These are phyloP conservation scores for Neonectria coccinea DNA, from an alignment of 2,329 filamentous ascomycete species.

Conservation along the genomic window DNA sequence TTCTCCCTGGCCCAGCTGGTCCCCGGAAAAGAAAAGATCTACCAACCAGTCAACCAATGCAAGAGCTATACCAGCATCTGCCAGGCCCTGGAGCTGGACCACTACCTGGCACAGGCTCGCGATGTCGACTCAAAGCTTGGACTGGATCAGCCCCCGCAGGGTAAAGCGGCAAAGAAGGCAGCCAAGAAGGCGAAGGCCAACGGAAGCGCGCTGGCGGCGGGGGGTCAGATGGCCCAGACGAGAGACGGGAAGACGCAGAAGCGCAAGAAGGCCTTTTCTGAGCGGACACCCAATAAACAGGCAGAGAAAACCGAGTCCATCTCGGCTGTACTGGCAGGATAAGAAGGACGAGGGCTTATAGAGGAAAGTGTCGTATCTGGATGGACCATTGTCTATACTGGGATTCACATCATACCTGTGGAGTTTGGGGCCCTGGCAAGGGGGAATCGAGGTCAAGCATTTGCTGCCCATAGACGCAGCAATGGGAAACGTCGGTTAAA, in stretches of 20 bases:
- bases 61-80: slow-evolving; percentile 81
- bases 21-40: slow-evolving; percentile 78
- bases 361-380: slow-evolving; percentile 2
- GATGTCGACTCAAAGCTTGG: slow-evolving; percentile 74
- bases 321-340: slow-evolving; percentile 39
- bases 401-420: slow-evolving; percentile 33
- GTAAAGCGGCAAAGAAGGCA: slow-evolving; percentile 53
- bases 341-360: slow-evolving; percentile 7
- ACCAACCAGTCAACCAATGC: slow-evolving; percentile 70
- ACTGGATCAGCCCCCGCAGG: slow-evolving; percentile 63
- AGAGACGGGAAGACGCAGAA: slow-evolving; percentile 49
- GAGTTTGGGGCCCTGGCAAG: slow-evolving; percentile 34
- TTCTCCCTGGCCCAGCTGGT: slow-evolving; percentile 88
- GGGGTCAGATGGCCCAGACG: slow-evolving; percentile 58
- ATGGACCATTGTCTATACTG: slow-evolving; percentile 19
- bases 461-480: slow-evolving; percentile 8
- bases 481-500: not conserved
- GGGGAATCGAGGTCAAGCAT: slow-evolving; percentile 12
- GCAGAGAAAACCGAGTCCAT: slow-evolving; percentile 40
- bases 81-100: slow-evolving; percentile 71
- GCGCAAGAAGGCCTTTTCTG: slow-evolving; percentile 53
- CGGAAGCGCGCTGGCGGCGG: slow-evolving; percentile 60
- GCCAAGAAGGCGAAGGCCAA: slow-evolving; percentile 48
- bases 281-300: slow-evolving; percentile 44
- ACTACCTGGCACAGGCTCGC: slow-evolving; percentile 72